phyloP scores from a whole-genome alignment of 2,329 filamentous ascomycete species.

The Didymellaceae sp. region DNA sequence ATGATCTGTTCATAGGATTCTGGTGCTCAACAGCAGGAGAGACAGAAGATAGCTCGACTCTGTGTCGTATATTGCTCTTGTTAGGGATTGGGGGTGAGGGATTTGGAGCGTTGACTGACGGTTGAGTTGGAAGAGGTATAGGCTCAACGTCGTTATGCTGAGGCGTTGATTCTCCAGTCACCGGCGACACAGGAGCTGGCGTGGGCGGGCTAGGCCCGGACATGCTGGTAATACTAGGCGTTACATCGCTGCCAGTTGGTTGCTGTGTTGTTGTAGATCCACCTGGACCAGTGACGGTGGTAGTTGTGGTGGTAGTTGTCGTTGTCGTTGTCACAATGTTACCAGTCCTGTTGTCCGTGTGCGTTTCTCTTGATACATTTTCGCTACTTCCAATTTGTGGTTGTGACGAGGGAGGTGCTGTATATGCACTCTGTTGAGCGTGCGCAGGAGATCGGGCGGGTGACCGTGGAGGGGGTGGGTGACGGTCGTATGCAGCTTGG shows the following conservation, averaged over 20 bases:
- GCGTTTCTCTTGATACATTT: conserved; percentile 38
- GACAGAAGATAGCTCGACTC: conserved; percentile 43
- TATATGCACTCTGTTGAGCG: conserved; percentile 2
- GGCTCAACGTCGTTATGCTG: conserved; percentile 10
- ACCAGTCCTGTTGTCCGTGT: conserved; percentile 41
- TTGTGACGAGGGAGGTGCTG: conserved; percentile 3
- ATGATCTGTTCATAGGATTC: conserved; percentile 38
- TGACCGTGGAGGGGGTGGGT: conserved; percentile 12
- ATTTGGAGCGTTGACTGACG: conserved; percentile 19
- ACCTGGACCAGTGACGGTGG: conserved; percentile 44
- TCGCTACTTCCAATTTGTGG: conserved; percentile 26
- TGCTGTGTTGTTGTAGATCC: conserved; percentile 44
- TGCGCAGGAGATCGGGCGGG: conserved; percentile 1
- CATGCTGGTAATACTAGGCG: conserved; percentile 38
- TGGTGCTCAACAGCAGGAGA: conserved; percentile 44
- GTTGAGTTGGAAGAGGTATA: conserved; percentile 23
- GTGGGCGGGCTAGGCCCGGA: conserved; percentile 44
- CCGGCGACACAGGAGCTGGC: conserved; percentile 31
- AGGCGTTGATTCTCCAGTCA: conserved; percentile 1
- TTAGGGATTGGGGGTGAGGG: conserved; percentile 43
- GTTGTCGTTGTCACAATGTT: conserved; percentile 46
- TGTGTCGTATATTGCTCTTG: conserved; percentile 45
- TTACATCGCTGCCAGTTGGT: conserved; percentile 26
- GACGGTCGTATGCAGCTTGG: conserved; percentile 7
- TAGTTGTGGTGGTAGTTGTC: conserved; percentile 47